Percentiles rank a stretch among this genome's conserved stretches.
Evolutionary conservation across 2,329 filamentous ascomycete genomes (phyloP).

Genomic region (Trichoderma sp.): DNA sequence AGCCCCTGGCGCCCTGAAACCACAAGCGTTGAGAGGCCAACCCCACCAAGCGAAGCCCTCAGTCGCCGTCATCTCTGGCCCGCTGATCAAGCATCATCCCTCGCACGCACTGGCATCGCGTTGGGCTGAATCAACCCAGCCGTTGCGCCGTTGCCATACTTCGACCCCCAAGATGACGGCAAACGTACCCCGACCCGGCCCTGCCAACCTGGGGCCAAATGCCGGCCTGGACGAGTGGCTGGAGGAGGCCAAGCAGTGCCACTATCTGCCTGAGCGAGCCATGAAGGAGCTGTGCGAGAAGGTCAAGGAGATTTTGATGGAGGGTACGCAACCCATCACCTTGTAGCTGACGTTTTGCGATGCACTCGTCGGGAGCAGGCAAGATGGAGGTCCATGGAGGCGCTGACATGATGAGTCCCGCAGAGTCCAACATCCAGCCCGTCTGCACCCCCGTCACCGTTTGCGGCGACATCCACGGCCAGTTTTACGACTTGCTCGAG

Average conservation of each 20-base stretch:
- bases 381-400: neutral
- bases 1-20: slow-evolving; percentile 21
- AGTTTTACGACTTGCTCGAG: slow-evolving; percentile 97
- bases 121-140: slow-evolving; percentile 22
- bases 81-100: slow-evolving; percentile 24
- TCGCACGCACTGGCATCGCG: slow-evolving; percentile 20
- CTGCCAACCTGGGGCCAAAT: slow-evolving; percentile 79
- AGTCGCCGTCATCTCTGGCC: slow-evolving; percentile 24
- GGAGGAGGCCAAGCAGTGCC: slow-evolving; percentile 93
- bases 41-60: slow-evolving; percentile 30
- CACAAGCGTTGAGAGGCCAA: slow-evolving; percentile 2
- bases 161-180: slow-evolving; percentile 38
- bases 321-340: slow-evolving; percentile 60
- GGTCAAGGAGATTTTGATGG: slow-evolving; percentile 98
- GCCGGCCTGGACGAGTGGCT: slow-evolving; percentile 95
- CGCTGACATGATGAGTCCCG: slow-evolving; percentile 3
- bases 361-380: neutral
- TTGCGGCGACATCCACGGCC: slow-evolving; percentile 96
- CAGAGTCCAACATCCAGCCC: slow-evolving; percentile 99
- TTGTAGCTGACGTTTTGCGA: neutral
- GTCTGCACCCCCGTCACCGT: slow-evolving; percentile 95
- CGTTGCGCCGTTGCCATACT: slow-evolving; percentile 28
- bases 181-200: slow-evolving; percentile 81
- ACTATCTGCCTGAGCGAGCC: slow-evolving; percentile 90
- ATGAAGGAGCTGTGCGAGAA: slow-evolving; percentile 99